A percentile compares a stretch with the other conserved stretches of the same genome.
Conservation (phyloP, 306 rosid species). For the cucumber (Cucumis sativus) region Cucumber_9930_V3 NC_026660.2:14751501-14752000, state of each 20-base stretch:
- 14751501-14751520: constrained; percentile 5
- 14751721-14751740: constrained; percentile 23
- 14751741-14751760: constrained; percentile 60
- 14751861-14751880: background rate
- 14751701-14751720: constrained; percentile 20
- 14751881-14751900: no score
- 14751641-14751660: background rate
- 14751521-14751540: constrained; percentile 12
- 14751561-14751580: background rate
- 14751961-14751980: no score
- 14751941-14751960: no score
- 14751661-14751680: background rate
- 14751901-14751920: no score
- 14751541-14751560: constrained; percentile 17
- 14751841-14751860: background rate
- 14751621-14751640: constrained; percentile 1
- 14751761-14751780: background rate
- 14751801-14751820: background rate
- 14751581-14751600: constrained; percentile 30
- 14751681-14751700: constrained; percentile 5
- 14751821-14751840: background rate
- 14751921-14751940: no score
- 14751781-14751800: background rate
- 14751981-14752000: no score
- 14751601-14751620: constrained; percentile 6